These are phyloP conservation scores for Claviceps sp. DNA, from an alignment of 2,329 filamentous ascomycete genomes.

Conservation along the genomic window DNA sequence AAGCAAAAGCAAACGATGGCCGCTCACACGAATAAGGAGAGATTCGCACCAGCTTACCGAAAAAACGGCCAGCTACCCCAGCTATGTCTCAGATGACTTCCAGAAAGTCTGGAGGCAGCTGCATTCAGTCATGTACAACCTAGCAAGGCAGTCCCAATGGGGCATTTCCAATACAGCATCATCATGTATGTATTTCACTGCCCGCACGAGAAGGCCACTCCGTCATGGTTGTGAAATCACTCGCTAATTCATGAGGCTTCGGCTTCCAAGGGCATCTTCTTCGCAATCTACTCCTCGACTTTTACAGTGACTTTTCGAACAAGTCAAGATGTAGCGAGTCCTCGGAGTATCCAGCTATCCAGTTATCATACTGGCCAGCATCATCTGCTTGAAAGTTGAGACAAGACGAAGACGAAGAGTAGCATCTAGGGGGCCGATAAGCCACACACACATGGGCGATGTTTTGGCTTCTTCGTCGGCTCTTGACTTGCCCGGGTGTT, in stretches of 20 bases:
- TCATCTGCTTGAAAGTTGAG: too few relatives aligned
- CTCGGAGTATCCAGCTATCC: neutral
- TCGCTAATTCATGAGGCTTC: neutral
- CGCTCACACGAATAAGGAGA: neutral
- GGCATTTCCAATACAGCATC: neutral
- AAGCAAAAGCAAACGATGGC: neutral
- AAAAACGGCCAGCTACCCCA: neutral
- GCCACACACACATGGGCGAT: too few relatives aligned
- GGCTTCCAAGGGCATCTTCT: neutral
- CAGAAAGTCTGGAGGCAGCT: conserved; percentile 6
- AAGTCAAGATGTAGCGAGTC: neutral
- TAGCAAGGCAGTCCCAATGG: neutral
- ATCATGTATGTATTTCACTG: too few relatives aligned
- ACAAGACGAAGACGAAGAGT: too few relatives aligned
- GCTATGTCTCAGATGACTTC: conserved; percentile 8
- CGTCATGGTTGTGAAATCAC: neutral
- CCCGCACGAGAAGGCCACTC: neutral
- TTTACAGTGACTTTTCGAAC: neutral
- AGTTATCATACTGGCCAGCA: too few relatives aligned
- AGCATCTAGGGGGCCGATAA: too few relatives aligned
- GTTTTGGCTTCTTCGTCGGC: too few relatives aligned
- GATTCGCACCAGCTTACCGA: conserved; percentile 3
- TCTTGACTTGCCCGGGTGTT: too few relatives aligned
- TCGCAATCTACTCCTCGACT: neutral
- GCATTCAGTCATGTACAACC: neutral